These are phyloP conservation scores for Singerocomus rubriflavus DNA, from an alignment of 1,284 basidiomycete species.

Conservation along the genomic window DNA sequence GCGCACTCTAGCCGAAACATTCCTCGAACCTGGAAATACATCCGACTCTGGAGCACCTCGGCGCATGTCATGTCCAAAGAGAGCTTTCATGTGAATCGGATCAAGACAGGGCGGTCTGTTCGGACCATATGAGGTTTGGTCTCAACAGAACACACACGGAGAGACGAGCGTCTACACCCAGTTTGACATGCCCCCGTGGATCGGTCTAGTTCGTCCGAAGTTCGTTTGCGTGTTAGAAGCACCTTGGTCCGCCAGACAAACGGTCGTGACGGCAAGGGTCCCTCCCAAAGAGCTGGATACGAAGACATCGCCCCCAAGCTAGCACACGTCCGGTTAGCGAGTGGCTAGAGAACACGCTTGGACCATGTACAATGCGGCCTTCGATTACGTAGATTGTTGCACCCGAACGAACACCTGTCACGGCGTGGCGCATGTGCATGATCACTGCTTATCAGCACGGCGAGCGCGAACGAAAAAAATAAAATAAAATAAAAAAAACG, in stretches of 20 bases:
- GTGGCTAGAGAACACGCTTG: neutral
- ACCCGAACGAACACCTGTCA: neutral
- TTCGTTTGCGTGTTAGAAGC: too few relatives aligned
- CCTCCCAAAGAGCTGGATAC: too few relatives aligned
- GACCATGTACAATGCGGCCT: neutral
- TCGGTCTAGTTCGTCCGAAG: too few relatives aligned
- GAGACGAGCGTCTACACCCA: too few relatives aligned
- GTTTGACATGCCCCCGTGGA: too few relatives aligned
- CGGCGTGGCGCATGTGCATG: neutral
- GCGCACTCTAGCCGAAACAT: constrained; percentile 17
- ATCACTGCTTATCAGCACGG: constrained; percentile 2
- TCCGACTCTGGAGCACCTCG: neutral
- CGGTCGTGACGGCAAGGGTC: neutral
- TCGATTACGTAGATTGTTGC: constrained; percentile 12
- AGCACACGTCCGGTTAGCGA: neutral
- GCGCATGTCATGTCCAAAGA: neutral
- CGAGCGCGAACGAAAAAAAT: neutral
- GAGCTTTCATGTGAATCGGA: constrained; percentile 7
- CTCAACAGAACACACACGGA: neutral
- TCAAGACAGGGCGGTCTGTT: neutral
- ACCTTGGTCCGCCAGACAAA: neutral
- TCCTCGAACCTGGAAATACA: neutral
- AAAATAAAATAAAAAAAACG: neutral
- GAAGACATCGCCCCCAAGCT: too few relatives aligned
- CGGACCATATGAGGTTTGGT: neutral